Percentiles rank a stretch among this genome's conserved stretches.
These are phyloP conservation scores for Exserohilum rostratum DNA, from an alignment of 2,329 filamentous ascomycete species.

Conservation along the genomic window DNA sequence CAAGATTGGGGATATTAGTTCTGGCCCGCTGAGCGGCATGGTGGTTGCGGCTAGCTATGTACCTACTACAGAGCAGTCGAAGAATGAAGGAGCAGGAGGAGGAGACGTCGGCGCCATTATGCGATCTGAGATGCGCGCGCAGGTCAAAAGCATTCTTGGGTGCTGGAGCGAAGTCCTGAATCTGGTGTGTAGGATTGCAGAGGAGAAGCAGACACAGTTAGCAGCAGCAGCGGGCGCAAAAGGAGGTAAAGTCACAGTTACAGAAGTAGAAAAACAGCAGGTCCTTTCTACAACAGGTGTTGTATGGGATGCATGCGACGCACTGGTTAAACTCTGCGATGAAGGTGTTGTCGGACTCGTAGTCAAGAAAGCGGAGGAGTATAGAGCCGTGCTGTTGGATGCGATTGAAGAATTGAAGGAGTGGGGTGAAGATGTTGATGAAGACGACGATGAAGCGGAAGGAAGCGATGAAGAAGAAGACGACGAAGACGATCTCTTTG, in stretches of 20 bases:
- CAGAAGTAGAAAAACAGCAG: conserved; percentile 47
- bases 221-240: neutral
- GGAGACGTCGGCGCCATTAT: conserved; percentile 54
- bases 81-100: conserved; percentile 12
- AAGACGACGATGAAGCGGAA: conserved; percentile 57
- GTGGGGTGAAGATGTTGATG: conserved; percentile 77
- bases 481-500: conserved; percentile 69
- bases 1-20: conserved; percentile 74
- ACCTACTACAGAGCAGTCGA: too few relatives aligned
- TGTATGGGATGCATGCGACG: conserved; percentile 84
- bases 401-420: conserved; percentile 85
- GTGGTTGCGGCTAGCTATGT: conserved; percentile 60
- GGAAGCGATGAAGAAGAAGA: conserved; percentile 45
- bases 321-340: conserved; percentile 66
- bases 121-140: conserved; percentile 68
- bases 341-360: conserved; percentile 74
- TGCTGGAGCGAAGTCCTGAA: conserved; percentile 68
- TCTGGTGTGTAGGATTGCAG: conserved; percentile 66
- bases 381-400: conserved; percentile 77
- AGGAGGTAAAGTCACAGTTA: conserved; percentile 29
- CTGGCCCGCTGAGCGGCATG: conserved; percentile 74
- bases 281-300: conserved; percentile 72
- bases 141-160: conserved; percentile 67
- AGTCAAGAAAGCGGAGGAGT: conserved; percentile 73
- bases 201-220: conserved; percentile 48